These are phyloP conservation scores for Dactylella cylindrospora DNA, from an alignment of 2,329 filamentous ascomycete genomes.

Conservation along the genomic window DNA sequence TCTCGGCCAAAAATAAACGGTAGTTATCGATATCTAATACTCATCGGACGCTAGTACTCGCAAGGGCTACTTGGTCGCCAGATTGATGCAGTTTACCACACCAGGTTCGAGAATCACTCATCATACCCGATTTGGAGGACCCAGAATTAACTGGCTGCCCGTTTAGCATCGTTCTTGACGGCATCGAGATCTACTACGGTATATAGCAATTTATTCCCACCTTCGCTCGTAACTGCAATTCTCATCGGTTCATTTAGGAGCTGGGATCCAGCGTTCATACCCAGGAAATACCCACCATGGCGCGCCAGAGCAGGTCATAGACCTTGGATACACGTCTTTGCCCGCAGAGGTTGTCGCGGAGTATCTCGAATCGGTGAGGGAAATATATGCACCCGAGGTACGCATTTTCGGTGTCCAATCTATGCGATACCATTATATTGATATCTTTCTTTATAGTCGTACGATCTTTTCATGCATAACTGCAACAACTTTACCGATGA, in stretches of 20 bases:
- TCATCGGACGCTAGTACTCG: constrained; percentile 56
- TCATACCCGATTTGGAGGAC: neutral
- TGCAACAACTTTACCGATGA: constrained; percentile 98
- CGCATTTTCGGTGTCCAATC: neutral
- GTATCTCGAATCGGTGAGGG: constrained; percentile 79
- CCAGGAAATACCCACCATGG: constrained; percentile 87
- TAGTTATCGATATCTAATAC: constrained; percentile 48
- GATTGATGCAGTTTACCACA: constrained; percentile 94
- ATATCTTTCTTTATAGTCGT: constrained; percentile 61
- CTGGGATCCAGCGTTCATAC: constrained; percentile 76
- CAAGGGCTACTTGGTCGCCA: constrained; percentile 64
- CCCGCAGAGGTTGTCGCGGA: constrained; percentile 80
- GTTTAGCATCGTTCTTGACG: constrained; percentile 72
- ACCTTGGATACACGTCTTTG: constrained; percentile 74
- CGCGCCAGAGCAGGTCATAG: constrained; percentile 72
- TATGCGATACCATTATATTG: neutral
- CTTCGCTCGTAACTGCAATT: too few species aligned
- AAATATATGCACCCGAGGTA: constrained; percentile 78
- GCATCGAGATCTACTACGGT: constrained; percentile 70
- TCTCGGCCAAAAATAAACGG: too few species aligned
- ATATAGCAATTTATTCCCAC: neutral
- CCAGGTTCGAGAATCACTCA: constrained; percentile 57
- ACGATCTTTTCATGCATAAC: constrained; percentile 83
- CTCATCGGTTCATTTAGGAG: constrained; percentile 61
- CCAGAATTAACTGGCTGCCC: neutral